These are phyloP conservation scores for Acorus gramineus DNA, from an alignment of 106 monocot species.

Conservation along the genomic window DNA sequence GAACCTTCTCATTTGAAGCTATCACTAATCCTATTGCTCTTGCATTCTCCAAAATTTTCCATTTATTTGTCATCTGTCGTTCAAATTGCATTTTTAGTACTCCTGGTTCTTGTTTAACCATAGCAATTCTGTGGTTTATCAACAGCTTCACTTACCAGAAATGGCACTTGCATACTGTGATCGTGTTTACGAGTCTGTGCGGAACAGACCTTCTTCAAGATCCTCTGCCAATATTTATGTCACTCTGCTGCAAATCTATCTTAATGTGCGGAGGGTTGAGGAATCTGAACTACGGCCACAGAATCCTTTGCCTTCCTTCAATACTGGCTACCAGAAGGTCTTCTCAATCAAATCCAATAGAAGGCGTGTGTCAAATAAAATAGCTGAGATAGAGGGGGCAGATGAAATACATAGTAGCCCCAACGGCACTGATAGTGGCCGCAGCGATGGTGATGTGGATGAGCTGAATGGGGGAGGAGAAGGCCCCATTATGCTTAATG, in stretches of 20 bases:
- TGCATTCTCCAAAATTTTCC: too few relatives aligned
- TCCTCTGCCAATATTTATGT: constrained; percentile 65
- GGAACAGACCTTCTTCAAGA: constrained; percentile 43
- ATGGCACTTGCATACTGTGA: constrained; percentile 86
- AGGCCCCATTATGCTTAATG: constrained; percentile 76
- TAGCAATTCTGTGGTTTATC: too few relatives aligned
- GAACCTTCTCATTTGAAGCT: too few relatives aligned
- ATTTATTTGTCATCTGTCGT: too few relatives aligned
- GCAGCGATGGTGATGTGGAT: constrained; percentile 84
- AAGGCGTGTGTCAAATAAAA: constrained; percentile 47
- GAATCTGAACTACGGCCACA: constrained; percentile 44
- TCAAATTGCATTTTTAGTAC: too few relatives aligned
- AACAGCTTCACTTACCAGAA: constrained; percentile 71
- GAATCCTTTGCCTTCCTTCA: constrained; percentile 28
- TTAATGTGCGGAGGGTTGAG: constrained; percentile 58
- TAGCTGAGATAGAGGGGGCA: constrained; percentile 77
- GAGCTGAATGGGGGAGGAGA: constrained; percentile 37
- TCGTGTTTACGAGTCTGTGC: constrained; percentile 58
- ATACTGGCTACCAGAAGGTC: constrained; percentile 27
- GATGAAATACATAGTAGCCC: constrained; percentile 53
- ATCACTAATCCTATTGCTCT: too few relatives aligned
- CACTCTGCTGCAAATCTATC: constrained; percentile 90
- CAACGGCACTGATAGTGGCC: constrained; percentile 84
- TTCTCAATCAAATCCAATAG: constrained; percentile 32
- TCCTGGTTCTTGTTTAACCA: too few relatives aligned